phyloP scores from a whole-genome alignment of 345 rosid species.

The Eucalyptus rudis region DNA sequence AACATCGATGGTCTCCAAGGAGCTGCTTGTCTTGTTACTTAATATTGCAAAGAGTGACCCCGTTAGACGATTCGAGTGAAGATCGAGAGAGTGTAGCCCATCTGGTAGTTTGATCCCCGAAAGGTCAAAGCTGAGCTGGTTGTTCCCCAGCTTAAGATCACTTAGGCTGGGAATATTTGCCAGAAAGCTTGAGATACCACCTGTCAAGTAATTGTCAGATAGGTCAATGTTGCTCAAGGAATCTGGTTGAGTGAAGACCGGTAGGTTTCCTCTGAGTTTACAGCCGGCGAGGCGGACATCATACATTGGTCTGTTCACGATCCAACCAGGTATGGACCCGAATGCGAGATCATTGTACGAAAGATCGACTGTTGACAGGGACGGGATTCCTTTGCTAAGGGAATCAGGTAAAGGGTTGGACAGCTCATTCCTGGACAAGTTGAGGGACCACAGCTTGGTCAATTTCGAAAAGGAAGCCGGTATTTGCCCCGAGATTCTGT shows the following conservation, averaged over 20 bases:
- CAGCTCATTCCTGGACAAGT: conserved; percentile 68
- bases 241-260: conserved; percentile 47
- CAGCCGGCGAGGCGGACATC: conserved; percentile 79
- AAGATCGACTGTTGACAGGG: conserved; percentile 64
- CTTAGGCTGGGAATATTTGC: conserved; percentile 46
- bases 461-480: conserved; percentile 54
- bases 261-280: conserved; percentile 53
- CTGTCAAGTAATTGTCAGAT: conserved; percentile 54
- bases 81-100: conserved; percentile 39
- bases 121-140: conserved; percentile 60
- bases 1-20: conserved; percentile 55
- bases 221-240: conserved; percentile 60
- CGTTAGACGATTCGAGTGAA: conserved; percentile 50
- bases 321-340: conserved; percentile 72
- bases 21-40: conserved; percentile 62
- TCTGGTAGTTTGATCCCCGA: conserved; percentile 44
- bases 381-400: conserved; percentile 41
- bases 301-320: conserved; percentile 36
- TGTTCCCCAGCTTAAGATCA: conserved; percentile 59
- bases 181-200: conserved; percentile 45
- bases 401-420: conserved; percentile 53
- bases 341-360: conserved; percentile 69
- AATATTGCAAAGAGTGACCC: conserved; percentile 62
- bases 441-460: conserved; percentile 79
- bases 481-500: conserved; percentile 55